Conservation (phyloP, 208 protist species). For the Acanthamoeba polyphaga region DNA sequence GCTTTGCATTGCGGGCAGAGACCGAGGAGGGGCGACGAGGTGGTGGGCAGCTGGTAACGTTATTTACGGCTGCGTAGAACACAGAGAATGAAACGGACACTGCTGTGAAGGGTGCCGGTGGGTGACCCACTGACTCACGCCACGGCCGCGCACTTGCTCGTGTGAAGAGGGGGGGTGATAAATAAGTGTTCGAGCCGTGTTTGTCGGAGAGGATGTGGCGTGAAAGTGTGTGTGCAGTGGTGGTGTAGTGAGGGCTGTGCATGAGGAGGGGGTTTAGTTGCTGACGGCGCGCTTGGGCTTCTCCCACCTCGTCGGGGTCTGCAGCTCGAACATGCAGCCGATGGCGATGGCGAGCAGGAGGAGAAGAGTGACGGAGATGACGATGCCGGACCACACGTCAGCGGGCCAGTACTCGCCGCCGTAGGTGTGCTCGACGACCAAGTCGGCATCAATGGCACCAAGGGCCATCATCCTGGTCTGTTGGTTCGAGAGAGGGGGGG, state of each 20-base stretch:
- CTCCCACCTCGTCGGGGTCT: slow-evolving; percentile 46
- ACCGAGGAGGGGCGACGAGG: too few species aligned
- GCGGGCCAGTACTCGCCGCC: slow-evolving; percentile 29
- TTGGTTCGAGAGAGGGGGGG: not conserved
- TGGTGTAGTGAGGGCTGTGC: not conserved
- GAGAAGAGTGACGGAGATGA: slow-evolving; percentile 7
- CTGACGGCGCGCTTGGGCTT: not conserved
- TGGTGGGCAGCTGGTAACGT: not conserved
- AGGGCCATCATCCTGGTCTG: not conserved
- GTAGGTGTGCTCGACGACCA: not conserved
- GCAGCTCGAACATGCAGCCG: slow-evolving; percentile 34
- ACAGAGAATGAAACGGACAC: not conserved
- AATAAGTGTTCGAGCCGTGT: not conserved
- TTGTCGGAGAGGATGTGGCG: not conserved
- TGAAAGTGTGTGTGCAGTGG: not conserved
- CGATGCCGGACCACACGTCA: slow-evolving; percentile 38
- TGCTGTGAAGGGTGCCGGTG: not conserved
- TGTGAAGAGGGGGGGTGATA: not conserved
- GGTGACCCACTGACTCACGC: not conserved
- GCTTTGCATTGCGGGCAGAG: too few species aligned
- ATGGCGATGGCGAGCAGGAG: slow-evolving; percentile 23
- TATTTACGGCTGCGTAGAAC: too few species aligned
- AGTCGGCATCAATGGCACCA: not conserved
- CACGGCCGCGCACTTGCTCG: not conserved
- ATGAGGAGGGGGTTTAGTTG: not conserved